Base-by-base conservation (phyloP, 495 filamentous ascomycete genomes). In the Acidomyces sp. region DNA sequence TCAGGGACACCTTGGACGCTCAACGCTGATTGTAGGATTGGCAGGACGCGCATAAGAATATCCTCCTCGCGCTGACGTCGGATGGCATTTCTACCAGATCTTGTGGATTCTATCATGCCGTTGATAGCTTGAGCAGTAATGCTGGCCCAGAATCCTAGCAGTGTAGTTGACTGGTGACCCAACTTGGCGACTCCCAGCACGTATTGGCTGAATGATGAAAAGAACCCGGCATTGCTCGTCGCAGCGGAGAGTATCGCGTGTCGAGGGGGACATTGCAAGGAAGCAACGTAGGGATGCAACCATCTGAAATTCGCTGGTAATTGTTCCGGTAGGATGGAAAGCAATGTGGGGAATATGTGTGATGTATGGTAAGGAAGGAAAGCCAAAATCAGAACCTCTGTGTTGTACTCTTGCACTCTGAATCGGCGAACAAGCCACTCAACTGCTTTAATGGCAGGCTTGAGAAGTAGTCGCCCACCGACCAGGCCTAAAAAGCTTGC, bases 391-490 rank as follows among this genome's bases (percentile, higher is more conserved):
- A 90, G 63, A 31, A 68, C 72, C 0, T 70, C 64, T 0, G 85
- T 87, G 55, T 95, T 96, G 54, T 83, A 77, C 55, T 95, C 85
- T 56, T 96, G 90, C 20, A 90, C 67, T 43, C 90, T 93, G 48
- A 96, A 99, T 43, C 86, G 70, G 53, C 90, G 68, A 22, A 99
- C 69, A 17, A 95, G 69, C 90, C 90, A 99, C 63, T 99, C 92
- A 23, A 95, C 66, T 3, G 85, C 82, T 51, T 87, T 93, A 11
- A 90, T 70, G 1, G 82, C 84, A 12, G 88, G 86, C 56, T 75
- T 85, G 29, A 99, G 64, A 20, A 85, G 68, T 26, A 99, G 48
- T 33, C 78, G 69, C n/a, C 74, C 72, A 17, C 80, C 75, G 10
- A 82, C 73, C 6, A 94, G 64, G 19, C 74, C 76, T 32, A 99